Base-by-base conservation (phyloP, 1,139 yeast species). In the Yamadazyma spencermartinsiae region DNA sequence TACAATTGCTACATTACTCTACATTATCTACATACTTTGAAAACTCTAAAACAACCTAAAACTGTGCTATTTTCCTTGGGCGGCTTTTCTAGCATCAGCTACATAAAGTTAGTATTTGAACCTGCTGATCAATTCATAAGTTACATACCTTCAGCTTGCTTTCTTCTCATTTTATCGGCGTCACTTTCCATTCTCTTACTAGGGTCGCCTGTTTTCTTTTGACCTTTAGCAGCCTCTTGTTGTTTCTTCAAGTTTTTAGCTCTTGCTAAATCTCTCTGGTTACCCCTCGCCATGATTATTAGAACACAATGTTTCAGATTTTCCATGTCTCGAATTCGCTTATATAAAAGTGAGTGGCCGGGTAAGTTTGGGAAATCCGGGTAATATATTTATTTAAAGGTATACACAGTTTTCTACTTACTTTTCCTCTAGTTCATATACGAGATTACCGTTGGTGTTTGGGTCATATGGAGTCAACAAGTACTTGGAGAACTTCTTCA, bases 211-310 rank as follows among this genome's bases (percentile, higher is more conserved):
- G 68, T 73, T 56, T 78, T 79, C 72, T 88, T 87, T 59, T 74
- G 76, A 53, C 67, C 72, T 60, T 83, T 82, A 19, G 68, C 65
- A 4, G 72, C 72, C 31, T 79, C 85, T 50, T 77, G 78, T 56
- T 77, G 83, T 65, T 90, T 90, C 71, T 90, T 92, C 58, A 68
- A 61, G 65, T 87, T 88, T 68, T 87, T 90, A 44, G 83, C 89
- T 58, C 98, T 78, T 20, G 97, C 97, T 54, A 86, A 76, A 36
- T 92, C 98, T 62, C 98, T 79, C 66, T 92, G 98, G 64, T 92
- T 92, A 23, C 98, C 98, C 72, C 98, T 79, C 37, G 96, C 84
- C 98, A 90, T 90, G 38, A 37, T 58, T 33, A 7, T 7, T 19
- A 6, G 9, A 19, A 19, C 9, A 19, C 21, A 19, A 19, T 19